Evolutionary conservation across 2,329 filamentous ascomycete genomes (phyloP).

Genomic region (Penicillium rolfsii): DNA sequence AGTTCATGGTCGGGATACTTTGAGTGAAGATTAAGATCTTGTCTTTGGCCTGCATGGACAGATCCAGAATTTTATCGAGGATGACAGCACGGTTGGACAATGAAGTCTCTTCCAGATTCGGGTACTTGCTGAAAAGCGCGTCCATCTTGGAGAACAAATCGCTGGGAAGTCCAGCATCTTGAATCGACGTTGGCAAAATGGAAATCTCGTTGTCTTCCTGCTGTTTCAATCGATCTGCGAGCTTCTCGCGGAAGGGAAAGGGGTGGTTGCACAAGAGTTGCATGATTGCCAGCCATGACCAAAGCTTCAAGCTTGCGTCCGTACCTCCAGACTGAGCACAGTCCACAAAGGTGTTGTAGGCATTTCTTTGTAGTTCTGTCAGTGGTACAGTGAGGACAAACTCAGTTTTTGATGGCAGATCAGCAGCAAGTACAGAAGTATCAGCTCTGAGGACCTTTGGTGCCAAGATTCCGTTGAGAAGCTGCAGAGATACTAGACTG

Average conservation of each 20-base stretch:
- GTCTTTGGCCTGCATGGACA: constrained; percentile 65
- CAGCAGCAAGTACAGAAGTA: constrained; percentile 66
- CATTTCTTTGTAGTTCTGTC: constrained; percentile 63
- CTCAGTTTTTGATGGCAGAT: constrained; percentile 75
- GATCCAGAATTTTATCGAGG: constrained; percentile 69
- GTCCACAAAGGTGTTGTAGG: constrained; percentile 62
- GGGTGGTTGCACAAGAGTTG: constrained; percentile 64
- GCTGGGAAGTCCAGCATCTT: constrained; percentile 42
- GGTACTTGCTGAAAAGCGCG: constrained; percentile 35
- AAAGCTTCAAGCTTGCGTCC: constrained; percentile 51
- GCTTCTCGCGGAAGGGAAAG: constrained; percentile 53
- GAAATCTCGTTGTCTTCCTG: constrained; percentile 24
- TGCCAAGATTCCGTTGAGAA: constrained; percentile 70
- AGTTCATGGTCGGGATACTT: constrained; percentile 70
- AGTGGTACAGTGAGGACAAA: constrained; percentile 77
- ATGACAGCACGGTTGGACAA: constrained; percentile 71
- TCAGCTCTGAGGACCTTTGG: constrained; percentile 79
- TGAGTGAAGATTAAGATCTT: constrained; percentile 83
- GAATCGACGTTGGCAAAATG: constrained; percentile 38
- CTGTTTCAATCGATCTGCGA: constrained; percentile 45
- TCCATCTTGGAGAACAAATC: constrained; percentile 39
- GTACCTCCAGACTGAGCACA: constrained; percentile 42
- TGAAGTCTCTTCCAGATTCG: constrained; percentile 46
- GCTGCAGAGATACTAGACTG: constrained; percentile 68
- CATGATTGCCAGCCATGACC: constrained; percentile 59